Conservation (phyloP, 139 green algal genomes). For the Raphidocelis subcapitata region DNA sequence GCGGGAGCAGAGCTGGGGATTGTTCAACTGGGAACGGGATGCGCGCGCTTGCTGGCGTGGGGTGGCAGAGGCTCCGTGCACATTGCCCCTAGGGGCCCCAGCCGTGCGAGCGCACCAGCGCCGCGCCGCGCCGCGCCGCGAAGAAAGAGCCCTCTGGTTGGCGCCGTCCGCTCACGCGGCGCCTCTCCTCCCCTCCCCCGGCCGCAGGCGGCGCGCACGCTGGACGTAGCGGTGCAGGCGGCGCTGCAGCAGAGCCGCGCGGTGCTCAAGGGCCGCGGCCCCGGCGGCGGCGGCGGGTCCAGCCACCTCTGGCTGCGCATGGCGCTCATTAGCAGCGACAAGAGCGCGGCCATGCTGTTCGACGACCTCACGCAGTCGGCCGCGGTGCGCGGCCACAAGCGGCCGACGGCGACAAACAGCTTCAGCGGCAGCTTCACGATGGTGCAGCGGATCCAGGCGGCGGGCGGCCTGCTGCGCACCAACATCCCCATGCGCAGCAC, state of each 20-base stretch:
- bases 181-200: background rate
- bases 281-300: constrained; percentile 19
- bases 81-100: background rate
- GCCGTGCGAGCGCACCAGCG: background rate
- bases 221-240: constrained; percentile 36
- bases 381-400: constrained; percentile 11
- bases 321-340: constrained; percentile 41
- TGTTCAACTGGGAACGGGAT: background rate
- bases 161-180: constrained; percentile 29
- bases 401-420: background rate
- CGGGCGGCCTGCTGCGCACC: constrained; percentile 35
- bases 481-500: constrained; percentile 59
- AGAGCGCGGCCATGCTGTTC: constrained; percentile 52
- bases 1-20: no score
- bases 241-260: constrained; percentile 39
- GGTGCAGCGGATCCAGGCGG: constrained; percentile 33
- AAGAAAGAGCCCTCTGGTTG: background rate
- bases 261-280: constrained; percentile 29
- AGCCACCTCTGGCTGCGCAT: constrained; percentile 57
- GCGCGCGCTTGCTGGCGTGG: background rate
- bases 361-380: constrained; percentile 53
- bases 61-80: background rate
- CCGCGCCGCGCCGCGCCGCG: background rate
- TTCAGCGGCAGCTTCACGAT: constrained; percentile 13
- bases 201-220: background rate